Evolutionary conservation across 805 yeast species (phyloP).

Genomic region (Wickerhamiella kazuoi): DNA sequence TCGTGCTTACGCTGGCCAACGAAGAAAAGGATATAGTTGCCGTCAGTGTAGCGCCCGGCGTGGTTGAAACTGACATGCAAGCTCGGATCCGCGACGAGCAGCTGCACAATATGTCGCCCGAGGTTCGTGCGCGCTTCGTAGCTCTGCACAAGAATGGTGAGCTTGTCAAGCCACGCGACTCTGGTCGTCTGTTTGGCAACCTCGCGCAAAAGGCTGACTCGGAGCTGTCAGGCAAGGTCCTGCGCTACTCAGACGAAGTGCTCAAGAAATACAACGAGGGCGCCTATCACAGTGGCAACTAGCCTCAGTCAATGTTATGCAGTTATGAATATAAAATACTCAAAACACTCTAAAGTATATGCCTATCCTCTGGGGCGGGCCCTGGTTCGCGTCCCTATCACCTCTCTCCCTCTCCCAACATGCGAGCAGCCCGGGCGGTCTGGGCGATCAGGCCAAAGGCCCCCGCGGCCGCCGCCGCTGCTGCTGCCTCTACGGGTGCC

Average conservation of each 20-base stretch:
- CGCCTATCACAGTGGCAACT: not conserved
- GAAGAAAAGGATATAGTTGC: constrained; percentile 49
- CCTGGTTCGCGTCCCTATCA: not conserved
- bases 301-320: not conserved
- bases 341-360: too few relatives aligned
- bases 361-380: not conserved
- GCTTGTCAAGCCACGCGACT: constrained; percentile 50
- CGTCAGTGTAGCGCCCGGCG: constrained; percentile 82
- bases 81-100: constrained; percentile 46
- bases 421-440: not conserved
- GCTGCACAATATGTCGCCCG: constrained; percentile 42
- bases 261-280: constrained; percentile 4
- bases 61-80: constrained; percentile 87
- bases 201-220: constrained; percentile 45
- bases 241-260: constrained; percentile 30
- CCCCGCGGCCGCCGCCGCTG: not conserved
- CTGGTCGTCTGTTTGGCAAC: constrained; percentile 53
- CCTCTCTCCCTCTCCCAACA: not conserved
- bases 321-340: too few relatives aligned
- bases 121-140: constrained; percentile 41
- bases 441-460: not conserved
- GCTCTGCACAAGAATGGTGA: constrained; percentile 40
- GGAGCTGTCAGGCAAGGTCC: constrained; percentile 46
- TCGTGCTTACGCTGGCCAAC: constrained; percentile 44
- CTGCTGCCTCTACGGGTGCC: not conserved